Percentiles rank a stretch among this genome's conserved stretches.
Evolutionary conservation across 768 basidiomycete species (phyloP).

Genomic region (Thelephora aurantiotincta): DNA sequence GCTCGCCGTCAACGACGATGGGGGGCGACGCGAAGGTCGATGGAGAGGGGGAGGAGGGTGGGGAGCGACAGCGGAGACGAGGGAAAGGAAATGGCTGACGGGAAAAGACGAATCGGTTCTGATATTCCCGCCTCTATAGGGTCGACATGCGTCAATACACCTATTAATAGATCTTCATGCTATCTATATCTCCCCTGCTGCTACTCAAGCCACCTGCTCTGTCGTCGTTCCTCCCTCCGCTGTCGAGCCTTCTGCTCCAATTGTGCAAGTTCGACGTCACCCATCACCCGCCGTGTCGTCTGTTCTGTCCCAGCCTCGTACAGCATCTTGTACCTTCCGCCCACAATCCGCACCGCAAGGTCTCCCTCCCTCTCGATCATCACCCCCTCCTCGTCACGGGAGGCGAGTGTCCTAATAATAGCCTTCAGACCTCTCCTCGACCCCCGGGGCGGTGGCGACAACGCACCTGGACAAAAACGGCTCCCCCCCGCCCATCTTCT

Average conservation of each 20-base stretch:
- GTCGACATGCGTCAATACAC: neutral
- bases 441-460: neutral
- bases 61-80: neutral
- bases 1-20: too few relatives aligned
- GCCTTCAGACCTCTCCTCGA: slow-evolving; percentile 4
- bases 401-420: slow-evolving; percentile 41
- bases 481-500: slow-evolving; percentile 18
- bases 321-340: slow-evolving; percentile 52
- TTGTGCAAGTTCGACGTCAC: slow-evolving; percentile 18
- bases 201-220: slow-evolving; percentile 23
- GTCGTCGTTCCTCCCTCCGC: slow-evolving; percentile 44
- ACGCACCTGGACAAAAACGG: slow-evolving; percentile 49
- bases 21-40: neutral
- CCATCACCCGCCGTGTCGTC: slow-evolving; percentile 26
- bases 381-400: slow-evolving; percentile 17
- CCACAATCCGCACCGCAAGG: slow-evolving; percentile 40
- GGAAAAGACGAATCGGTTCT: slow-evolving; percentile 23
- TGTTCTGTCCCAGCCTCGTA: slow-evolving; percentile 61
- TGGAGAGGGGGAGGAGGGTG: slow-evolving; percentile 1
- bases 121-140: slow-evolving; percentile 30
- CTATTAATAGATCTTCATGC: slow-evolving; percentile 7
- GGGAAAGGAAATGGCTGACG: slow-evolving; percentile 5
- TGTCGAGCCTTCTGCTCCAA: slow-evolving; percentile 25
- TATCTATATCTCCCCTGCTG: slow-evolving; percentile 7
- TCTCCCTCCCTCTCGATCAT: slow-evolving; percentile 20